Percentiles rank a stretch among this genome's conserved stretches.
These are phyloP conservation scores for Cyclospora cayetanensis DNA, from an alignment of 169 alveolate genomes.

Conservation along the genomic window DNA sequence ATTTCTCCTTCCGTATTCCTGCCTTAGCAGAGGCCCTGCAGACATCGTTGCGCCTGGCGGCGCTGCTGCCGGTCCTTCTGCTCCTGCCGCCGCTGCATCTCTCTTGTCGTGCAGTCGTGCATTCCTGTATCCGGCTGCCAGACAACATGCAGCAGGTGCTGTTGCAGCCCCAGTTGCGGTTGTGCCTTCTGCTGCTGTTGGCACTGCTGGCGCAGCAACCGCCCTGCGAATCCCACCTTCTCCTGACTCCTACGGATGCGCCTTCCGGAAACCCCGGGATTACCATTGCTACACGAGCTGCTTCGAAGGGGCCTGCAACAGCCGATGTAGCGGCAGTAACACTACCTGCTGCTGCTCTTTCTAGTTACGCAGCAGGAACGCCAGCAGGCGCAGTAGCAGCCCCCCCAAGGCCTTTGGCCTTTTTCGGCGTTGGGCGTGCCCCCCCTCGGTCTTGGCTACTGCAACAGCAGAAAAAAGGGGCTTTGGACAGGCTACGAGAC, in stretches of 20 bases:
- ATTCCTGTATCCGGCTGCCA: not conserved
- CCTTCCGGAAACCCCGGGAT: not conserved
- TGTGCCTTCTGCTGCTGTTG: conserved; percentile 44
- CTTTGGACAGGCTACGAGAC: not conserved
- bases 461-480: conserved; percentile 26
- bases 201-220: conserved; percentile 18
- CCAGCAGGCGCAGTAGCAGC: conserved; percentile 22
- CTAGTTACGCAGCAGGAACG: not conserved
- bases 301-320: not conserved
- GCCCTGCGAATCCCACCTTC: conserved; percentile 8
- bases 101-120: conserved; percentile 34
- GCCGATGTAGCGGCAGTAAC: not conserved
- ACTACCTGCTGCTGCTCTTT: not conserved
- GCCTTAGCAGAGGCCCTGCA: not conserved
- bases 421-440: not conserved
- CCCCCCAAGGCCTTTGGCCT: not conserved
- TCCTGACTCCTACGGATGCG: not conserved
- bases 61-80: conserved; percentile 34
- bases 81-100: conserved; percentile 37
- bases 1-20: not conserved
- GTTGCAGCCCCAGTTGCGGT: not conserved
- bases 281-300: not conserved
- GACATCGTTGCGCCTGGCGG: not conserved
- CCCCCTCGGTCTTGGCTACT: not conserved
- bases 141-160: conserved; percentile 28